phyloP scores from a whole-genome alignment of 805 yeast species.

The Ogataea paraovalis region DNA sequence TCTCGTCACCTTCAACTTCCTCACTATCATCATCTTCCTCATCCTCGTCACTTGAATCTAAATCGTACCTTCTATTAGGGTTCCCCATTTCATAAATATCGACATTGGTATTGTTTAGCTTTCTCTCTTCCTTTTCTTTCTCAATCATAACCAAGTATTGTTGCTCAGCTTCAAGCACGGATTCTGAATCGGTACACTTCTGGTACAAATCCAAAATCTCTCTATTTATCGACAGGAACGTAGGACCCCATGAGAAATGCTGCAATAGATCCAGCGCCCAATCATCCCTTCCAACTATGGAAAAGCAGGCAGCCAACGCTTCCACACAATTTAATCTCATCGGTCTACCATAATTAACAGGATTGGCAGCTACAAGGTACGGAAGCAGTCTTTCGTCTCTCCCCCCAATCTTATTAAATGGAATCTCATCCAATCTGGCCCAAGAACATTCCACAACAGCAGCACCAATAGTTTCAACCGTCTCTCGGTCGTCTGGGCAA shows the following conservation, averaged over 20 bases:
- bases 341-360: constrained; percentile 94
- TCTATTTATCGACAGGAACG: constrained; percentile 75
- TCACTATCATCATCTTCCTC: constrained; percentile 23
- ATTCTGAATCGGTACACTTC: constrained; percentile 74
- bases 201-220: constrained; percentile 75
- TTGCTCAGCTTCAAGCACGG: constrained; percentile 68
- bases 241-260: constrained; percentile 92
- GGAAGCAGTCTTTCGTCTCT: constrained; percentile 83
- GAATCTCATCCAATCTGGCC: constrained; percentile 98
- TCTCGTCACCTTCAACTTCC: constrained; percentile 24
- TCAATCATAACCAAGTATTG: constrained; percentile 70
- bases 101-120: constrained; percentile 44
- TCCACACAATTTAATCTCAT: constrained; percentile 96
- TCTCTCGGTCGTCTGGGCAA: constrained; percentile 77
- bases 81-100: constrained; percentile 82
- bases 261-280: constrained; percentile 79
- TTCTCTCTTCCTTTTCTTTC: constrained; percentile 59
- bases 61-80: constrained; percentile 47
- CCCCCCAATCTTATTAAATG: constrained; percentile 90
- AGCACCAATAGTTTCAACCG: constrained; percentile 80
- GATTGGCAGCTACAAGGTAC: constrained; percentile 91
- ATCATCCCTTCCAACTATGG: constrained; percentile 84
- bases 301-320: constrained; percentile 95
- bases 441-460: constrained; percentile 98
- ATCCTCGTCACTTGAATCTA: constrained; percentile 20